Evolutionary conservation across 2,329 filamentous ascomycete species (phyloP), one percentile per base, ranked within the genome.

Genomic region (Waltergamsia citrina): DNA sequence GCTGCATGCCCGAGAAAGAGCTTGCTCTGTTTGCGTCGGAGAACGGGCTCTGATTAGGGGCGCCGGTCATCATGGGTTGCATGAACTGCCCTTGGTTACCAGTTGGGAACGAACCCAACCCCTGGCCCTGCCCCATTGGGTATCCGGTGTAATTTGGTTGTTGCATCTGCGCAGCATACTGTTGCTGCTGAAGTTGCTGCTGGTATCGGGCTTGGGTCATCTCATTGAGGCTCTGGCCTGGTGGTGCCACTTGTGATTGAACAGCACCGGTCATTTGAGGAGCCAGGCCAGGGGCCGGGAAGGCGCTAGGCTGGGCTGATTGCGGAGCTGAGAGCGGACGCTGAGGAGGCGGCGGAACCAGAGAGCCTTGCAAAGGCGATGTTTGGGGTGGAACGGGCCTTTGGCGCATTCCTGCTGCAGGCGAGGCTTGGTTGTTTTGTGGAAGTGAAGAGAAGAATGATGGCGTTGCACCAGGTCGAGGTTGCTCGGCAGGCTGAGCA

Each of bases 321-420:
- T 86, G 83, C 18, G 92, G 90, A 25, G 92, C 90, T 26, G 90
- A 95, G 10, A 92, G 69, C 7, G 92, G 82, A 40, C 92, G 74
- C 34, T 78, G 74, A 9, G 87, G 86, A 14, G 84, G 66, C 18
- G 75, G 86, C 7, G 87, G 86, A 41, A 88, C 74, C 24, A 94
- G 65, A 14, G 76, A 74, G 25, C 73, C 63, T 44, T 74, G 67
- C 28, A 65, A 69, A 38, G 74, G 71, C 40, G 70, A 63, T 29
- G 63, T 64, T 40, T 81, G 77, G 31, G 85, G 83, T 24, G 81
- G 71, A 38, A 76, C 63, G 29, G 86, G 87, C 41, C 86, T 69
- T 53, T 85, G 80, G 43, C 85, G 63, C 34, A 66, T 41, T 33
- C 37, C 46, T 47, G 34, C 43, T 42, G 29, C 28, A 41, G 56